Conservation (phyloP, 1,284 basidiomycete genomes). For the Vanrija sp. region DNA sequence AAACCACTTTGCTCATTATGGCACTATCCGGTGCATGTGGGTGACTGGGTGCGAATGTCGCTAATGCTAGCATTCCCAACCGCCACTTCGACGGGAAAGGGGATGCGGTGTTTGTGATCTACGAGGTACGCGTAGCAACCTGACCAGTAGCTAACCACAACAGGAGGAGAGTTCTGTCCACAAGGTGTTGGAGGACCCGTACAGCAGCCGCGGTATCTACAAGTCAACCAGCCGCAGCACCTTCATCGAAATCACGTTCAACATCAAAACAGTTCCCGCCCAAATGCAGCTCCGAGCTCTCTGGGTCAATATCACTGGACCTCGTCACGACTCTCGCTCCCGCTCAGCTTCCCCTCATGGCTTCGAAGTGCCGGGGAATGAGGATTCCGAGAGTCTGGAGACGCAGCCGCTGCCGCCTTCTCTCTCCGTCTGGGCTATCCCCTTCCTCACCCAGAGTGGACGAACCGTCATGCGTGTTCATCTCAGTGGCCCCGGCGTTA, state of each 20-base stretch:
- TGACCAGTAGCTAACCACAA: background rate
- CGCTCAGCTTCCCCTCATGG: conserved; percentile 14
- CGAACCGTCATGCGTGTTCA: background rate
- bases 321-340: conserved; percentile 19
- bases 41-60: conserved; percentile 1
- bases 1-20: conserved; percentile 33
- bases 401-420: background rate
- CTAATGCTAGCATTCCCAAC: conserved; percentile 15
- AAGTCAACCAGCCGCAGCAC: conserved; percentile 8
- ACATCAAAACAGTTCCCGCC: conserved; percentile 9
- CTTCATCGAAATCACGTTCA: conserved; percentile 7
- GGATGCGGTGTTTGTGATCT: conserved; percentile 24
- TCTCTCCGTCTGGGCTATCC: background rate
- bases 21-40: conserved; percentile 24
- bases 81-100: too few relatives aligned
- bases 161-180: conserved; percentile 19
- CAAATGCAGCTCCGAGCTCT: conserved; percentile 10
- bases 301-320: conserved; percentile 28
- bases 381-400: background rate
- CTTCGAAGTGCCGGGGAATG: background rate
- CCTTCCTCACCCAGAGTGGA: background rate
- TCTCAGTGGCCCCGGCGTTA: background rate
- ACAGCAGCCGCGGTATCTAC: conserved; percentile 5
- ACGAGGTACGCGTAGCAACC: conserved; percentile 18
- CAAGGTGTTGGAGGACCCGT: conserved; percentile 23